These are phyloP conservation scores for Beauveria asiatica DNA, from an alignment of 2,329 filamentous ascomycete genomes.

Conservation along the genomic window DNA sequence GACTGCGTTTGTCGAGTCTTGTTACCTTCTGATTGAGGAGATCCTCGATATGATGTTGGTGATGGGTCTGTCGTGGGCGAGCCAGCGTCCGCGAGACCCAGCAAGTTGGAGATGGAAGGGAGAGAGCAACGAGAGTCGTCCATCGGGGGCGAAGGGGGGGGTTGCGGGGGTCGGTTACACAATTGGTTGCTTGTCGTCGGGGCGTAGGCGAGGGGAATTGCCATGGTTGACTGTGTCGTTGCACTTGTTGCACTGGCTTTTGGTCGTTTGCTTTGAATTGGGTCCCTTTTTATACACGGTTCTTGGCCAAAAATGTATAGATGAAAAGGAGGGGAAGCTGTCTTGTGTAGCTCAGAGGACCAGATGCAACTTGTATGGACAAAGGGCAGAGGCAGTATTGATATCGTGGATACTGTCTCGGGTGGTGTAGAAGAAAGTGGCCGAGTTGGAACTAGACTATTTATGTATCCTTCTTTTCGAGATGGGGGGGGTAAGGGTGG, in stretches of 20 bases:
- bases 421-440: not conserved
- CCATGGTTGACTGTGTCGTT: conserved; percentile 13
- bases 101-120: conserved; percentile 85
- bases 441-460: not conserved
- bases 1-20: not conserved
- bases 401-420: not conserved
- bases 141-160: conserved; percentile 66
- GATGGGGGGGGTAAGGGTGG: conserved; percentile 18
- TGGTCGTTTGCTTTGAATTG: not conserved
- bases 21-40: conserved; percentile 24
- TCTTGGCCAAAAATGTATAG: not conserved
- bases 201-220: conserved; percentile 29
- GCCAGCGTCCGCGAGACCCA: conserved; percentile 71
- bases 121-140: conserved; percentile 78
- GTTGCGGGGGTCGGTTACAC: conserved; percentile 44
- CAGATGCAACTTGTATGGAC: not conserved
- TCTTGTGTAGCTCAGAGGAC: not conserved
- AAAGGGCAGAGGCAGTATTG: not conserved
- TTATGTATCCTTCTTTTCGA: conserved; percentile 7
- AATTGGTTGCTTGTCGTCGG: conserved; percentile 25
- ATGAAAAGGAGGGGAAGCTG: not conserved
- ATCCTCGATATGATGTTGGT: conserved; percentile 34
- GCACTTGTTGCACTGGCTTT: not conserved
- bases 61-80: conserved; percentile 45
- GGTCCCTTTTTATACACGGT: not conserved